A percentile compares a stretch with the other conserved stretches of the same genome.
phyloP scores from a whole-genome alignment of 306 rosid species.

The Pueraria montana region DNA sequence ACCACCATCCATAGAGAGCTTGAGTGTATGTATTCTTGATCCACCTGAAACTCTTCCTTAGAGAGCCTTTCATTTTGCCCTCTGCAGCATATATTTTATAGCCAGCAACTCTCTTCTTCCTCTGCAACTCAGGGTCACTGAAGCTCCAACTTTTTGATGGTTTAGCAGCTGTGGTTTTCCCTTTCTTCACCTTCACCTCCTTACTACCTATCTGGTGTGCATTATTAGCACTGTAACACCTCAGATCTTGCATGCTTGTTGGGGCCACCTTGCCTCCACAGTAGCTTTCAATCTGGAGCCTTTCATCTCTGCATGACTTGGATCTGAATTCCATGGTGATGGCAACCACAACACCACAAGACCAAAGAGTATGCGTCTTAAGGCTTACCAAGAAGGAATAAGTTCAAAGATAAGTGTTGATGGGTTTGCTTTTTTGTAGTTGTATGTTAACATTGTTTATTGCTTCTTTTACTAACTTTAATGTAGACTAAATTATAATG shows the following conservation, averaged over 20 bases:
- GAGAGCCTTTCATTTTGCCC: constrained; percentile 90
- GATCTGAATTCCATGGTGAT: constrained; percentile 89
- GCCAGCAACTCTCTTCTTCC: constrained; percentile 92
- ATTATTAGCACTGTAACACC: constrained; percentile 71
- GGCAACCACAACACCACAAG: constrained; percentile 4
- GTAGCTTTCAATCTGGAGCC: constrained; percentile 68
- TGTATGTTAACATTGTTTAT: neutral
- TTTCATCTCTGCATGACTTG: constrained; percentile 73
- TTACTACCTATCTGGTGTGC: constrained; percentile 51
- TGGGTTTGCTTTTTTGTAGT: constrained; percentile 42
- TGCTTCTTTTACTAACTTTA: constrained; percentile 4
- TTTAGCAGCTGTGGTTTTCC: constrained; percentile 55
- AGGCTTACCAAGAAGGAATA: constrained; percentile 10
- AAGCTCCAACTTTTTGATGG: constrained; percentile 78
- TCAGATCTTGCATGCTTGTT: constrained; percentile 80
- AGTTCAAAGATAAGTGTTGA: neutral
- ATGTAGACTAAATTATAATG: neutral
- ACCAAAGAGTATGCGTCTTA: neutral
- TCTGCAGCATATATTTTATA: constrained; percentile 87
- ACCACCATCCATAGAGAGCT: constrained; percentile 75
- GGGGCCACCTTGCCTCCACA: constrained; percentile 60
- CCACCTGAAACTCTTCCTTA: constrained; percentile 86
- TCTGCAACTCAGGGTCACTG: constrained; percentile 86
- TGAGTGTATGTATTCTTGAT: constrained; percentile 82
- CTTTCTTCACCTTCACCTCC: constrained; percentile 67